Percentiles rank a stretch among this genome's conserved stretches.
phyloP scores from a whole-genome alignment of 106 monocot species.

The Dendrobium chrysotoxum region DNA sequence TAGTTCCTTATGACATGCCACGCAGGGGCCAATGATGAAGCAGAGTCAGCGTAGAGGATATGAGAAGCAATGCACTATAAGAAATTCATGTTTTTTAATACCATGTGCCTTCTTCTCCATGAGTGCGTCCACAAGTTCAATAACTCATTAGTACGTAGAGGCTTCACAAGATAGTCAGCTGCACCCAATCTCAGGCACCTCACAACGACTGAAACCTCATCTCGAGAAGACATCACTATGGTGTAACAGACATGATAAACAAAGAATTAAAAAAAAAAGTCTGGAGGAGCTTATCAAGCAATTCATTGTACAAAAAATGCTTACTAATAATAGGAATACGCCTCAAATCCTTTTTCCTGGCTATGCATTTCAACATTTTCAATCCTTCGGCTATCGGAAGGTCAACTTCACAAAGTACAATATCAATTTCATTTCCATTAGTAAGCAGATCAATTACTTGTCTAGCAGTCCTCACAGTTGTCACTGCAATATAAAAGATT shows the following conservation, averaged over 20 bases:
- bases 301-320: not conserved
- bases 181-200: constrained; percentile 77
- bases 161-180: constrained; percentile 73
- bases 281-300: not conserved
- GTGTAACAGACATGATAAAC: not conserved
- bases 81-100: constrained; percentile 7
- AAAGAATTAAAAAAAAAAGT: not conserved
- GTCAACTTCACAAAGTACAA: constrained; percentile 62
- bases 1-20: not conserved
- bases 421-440: constrained; percentile 51
- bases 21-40: not conserved
- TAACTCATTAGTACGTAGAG: constrained; percentile 62
- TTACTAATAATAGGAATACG: constrained; percentile 72
- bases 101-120: constrained; percentile 71
- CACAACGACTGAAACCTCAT: constrained; percentile 65
- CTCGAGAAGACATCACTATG: constrained; percentile 66
- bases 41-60: too few species aligned
- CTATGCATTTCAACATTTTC: constrained; percentile 67
- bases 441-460: constrained; percentile 58
- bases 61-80: not conserved
- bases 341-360: constrained; percentile 40
- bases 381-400: constrained; percentile 53
- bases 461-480: constrained; percentile 55
- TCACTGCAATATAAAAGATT: constrained; percentile 32
- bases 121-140: constrained; percentile 73